Conservation (phyloP, 1,284 basidiomycete genomes). For the Puccinia horiana region DNA sequence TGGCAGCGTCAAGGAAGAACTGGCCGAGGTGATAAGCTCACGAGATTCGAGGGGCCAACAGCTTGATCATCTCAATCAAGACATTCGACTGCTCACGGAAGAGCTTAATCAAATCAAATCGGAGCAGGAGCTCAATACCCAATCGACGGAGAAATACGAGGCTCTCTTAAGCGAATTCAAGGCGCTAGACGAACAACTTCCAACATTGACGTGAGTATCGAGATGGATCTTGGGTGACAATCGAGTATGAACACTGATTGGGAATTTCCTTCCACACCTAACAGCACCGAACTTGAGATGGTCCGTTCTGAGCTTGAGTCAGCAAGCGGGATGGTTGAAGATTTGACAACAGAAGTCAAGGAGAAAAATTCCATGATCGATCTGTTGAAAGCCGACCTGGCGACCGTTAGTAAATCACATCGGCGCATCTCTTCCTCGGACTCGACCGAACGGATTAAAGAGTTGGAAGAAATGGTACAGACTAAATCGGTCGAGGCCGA, state of each 20-base stretch:
- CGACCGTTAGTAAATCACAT: constrained; percentile 36
- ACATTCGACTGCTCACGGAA: neutral
- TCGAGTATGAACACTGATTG: neutral
- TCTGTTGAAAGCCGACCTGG: constrained; percentile 29
- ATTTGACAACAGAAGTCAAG: neutral
- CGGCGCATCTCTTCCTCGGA: neutral
- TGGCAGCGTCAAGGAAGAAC: constrained; percentile 1
- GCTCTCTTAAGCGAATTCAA: constrained; percentile 18
- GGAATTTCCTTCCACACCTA: neutral
- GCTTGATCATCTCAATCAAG: neutral
- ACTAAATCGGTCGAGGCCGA: constrained; percentile 20
- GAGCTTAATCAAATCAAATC: constrained; percentile 25
- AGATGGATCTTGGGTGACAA: neutral
- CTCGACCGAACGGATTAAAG: constrained; percentile 1
- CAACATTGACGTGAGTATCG: constrained; percentile 11
- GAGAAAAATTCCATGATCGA: constrained; percentile 29
- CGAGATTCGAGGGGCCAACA: constrained; percentile 1
- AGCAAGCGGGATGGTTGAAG: neutral
- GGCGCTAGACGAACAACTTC: constrained; percentile 6
- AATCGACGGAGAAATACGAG: constrained; percentile 13
- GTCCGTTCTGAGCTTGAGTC: neutral
- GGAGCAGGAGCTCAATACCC: neutral
- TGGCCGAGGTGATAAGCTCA: neutral
- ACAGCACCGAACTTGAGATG: constrained; percentile 11
- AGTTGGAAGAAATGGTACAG: neutral